Conservation (phyloP, 495 filamentous ascomycete genomes). For the Alectoria sarmentosa region DNA sequence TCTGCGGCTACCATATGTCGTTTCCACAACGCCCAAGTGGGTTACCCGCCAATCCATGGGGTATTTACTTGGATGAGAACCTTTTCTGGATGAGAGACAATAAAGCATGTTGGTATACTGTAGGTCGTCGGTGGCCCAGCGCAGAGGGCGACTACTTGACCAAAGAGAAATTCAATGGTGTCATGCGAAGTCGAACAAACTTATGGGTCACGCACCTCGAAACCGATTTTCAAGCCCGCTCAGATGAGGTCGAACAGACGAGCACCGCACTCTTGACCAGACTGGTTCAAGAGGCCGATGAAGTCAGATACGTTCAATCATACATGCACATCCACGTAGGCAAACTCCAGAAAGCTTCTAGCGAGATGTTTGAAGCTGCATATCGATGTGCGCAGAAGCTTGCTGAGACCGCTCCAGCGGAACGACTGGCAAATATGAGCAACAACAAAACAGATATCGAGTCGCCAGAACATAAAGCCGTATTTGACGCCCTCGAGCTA, state of each 20-base stretch:
- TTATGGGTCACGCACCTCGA: background rate
- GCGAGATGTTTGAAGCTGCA: constrained; percentile 13
- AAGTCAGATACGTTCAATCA: constrained; percentile 9
- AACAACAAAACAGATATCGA: background rate
- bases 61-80: background rate
- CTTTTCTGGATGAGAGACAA: constrained; percentile 13
- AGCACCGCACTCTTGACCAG: constrained; percentile 10
- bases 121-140: background rate
- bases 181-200: background rate
- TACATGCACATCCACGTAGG: constrained; percentile 10
- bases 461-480: background rate
- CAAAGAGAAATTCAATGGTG: background rate
- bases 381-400: constrained; percentile 12
- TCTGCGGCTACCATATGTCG: background rate
- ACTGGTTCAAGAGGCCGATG: background rate
- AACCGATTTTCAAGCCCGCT: background rate
- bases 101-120: constrained; percentile 8
- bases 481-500: background rate
- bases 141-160: constrained; percentile 7
- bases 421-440: background rate
- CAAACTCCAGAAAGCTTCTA: background rate
- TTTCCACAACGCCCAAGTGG: background rate
- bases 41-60: constrained; percentile 6
- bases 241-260: background rate
- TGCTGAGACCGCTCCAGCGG: background rate